phyloP scores from a whole-genome alignment of 2,329 filamentous ascomycete species.

The Fusarium succisae region DNA sequence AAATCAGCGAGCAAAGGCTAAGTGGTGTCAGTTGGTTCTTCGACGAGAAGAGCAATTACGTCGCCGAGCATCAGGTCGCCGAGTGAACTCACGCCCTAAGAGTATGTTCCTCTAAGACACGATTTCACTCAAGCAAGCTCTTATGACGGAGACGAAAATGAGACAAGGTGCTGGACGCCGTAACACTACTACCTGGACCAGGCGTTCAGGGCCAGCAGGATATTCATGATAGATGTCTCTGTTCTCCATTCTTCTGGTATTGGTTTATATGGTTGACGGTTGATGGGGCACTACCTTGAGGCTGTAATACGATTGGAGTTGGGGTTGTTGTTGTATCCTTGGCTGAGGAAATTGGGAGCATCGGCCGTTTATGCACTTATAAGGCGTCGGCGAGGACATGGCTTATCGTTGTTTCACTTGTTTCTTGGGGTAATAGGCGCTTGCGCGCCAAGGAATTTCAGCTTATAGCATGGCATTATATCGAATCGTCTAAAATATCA shows the following conservation, averaged over 20 bases:
- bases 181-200: constrained; percentile 40
- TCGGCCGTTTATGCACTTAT: constrained; percentile 43
- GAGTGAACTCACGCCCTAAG: constrained; percentile 66
- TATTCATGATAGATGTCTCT: constrained; percentile 38
- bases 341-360: constrained; percentile 36
- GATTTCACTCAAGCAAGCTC: constrained; percentile 4
- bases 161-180: constrained; percentile 39
- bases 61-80: constrained; percentile 61
- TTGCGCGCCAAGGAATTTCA: constrained; percentile 36
- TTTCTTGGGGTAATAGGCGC: constrained; percentile 31
- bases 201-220: constrained; percentile 40
- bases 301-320: constrained; percentile 44
- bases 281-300: constrained; percentile 31
- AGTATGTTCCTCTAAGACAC: constrained; percentile 61
- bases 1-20: constrained; percentile 58
- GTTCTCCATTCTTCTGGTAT: constrained; percentile 31
- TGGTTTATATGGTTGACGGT: constrained; percentile 33
- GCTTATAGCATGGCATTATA: constrained; percentile 38
- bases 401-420: constrained; percentile 29
- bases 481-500: constrained; percentile 37
- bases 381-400: constrained; percentile 40
- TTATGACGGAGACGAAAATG: constrained; percentile 26
- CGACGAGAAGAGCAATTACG: constrained; percentile 70
- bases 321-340: constrained; percentile 34
- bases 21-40: constrained; percentile 75